Evolutionary conservation across 371 early-diverging fungal genomes (phyloP), one percentile per base, ranked within the genome.

Genomic region (Mucor indicus): DNA sequence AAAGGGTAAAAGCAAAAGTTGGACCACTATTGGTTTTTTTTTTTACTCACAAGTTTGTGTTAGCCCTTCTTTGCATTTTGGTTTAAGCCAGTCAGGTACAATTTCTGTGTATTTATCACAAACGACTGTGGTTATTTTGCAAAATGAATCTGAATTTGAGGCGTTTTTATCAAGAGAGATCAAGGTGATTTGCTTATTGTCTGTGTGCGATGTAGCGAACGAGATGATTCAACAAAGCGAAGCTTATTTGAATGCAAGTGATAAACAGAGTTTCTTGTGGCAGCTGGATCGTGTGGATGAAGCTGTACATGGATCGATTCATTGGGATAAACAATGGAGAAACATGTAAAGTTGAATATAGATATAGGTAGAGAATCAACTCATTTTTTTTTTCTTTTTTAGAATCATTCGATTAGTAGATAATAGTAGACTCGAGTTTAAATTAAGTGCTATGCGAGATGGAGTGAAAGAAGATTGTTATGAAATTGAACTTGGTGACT

Each of bases 271-370:
- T 21, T 58, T 55, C 12, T 33, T 65, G 19, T 76, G 77, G 77
- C 65, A 70, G 23, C 61, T 76, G 19, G 67, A 76, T 48, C 64
- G 68, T 32, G 67, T 76, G 11, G 77, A 76, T 48, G 77, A 76
- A 40, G 62, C 58, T 6, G 55, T 72, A 25, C 59, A 66, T 52
- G 72, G 77, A 0, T 63, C 64, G 12, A 22, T 76, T 7, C 44
- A 55, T 9, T 13, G 40, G 11, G 32, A 38, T 5, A 46, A 47
- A 31, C 36, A 57, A 16, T 67, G 72, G 68, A 49, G 63, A 53
- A 62, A 55, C 32, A 62, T 67, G 72, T 72, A 64, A n/a, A 64
- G 68, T 55, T 20, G n/a, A 23, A 22, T 7, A 22, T 4, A 12
- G 2, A 39, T 13, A 4, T 20, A 23, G 4, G 4, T 39, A 13